Percentiles rank a stretch among this genome's conserved stretches.
phyloP scores from a whole-genome alignment of 805 yeast species.

The Yamadazyma kitorensis region DNA sequence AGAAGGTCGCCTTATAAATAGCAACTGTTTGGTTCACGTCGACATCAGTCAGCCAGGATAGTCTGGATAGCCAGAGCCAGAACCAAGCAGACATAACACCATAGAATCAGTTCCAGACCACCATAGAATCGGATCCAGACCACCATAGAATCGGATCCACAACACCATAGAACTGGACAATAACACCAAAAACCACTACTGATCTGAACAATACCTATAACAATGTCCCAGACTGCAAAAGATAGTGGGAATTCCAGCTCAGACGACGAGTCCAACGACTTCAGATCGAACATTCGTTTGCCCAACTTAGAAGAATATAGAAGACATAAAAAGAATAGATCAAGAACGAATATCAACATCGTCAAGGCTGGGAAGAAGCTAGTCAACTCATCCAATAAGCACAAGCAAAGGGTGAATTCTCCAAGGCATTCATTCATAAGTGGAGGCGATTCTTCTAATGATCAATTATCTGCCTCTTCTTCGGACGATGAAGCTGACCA shows the following conservation, averaged over 20 bases:
- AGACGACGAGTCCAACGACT: slow-evolving; percentile 27
- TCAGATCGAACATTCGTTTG: slow-evolving; percentile 26
- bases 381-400: slow-evolving; percentile 7
- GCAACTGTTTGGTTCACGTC: too few species aligned
- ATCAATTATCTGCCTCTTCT: slow-evolving; percentile 16
- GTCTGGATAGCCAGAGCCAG: too few species aligned
- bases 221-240: too few species aligned
- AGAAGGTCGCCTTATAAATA: too few species aligned
- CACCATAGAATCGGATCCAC: too few species aligned
- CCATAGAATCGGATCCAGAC: too few species aligned
- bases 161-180: too few species aligned
- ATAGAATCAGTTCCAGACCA: too few species aligned
- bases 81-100: too few species aligned
- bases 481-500: slow-evolving; percentile 12
- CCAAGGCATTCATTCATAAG: slow-evolving; percentile 27
- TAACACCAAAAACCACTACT: too few species aligned
- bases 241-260: slow-evolving; percentile 19
- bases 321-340: slow-evolving; percentile 14
- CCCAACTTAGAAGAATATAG: slow-evolving; percentile 24
- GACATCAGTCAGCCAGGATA: too few species aligned
- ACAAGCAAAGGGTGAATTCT: slow-evolving; percentile 6
- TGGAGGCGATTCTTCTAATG: slow-evolving; percentile 22
- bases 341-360: slow-evolving; percentile 18
- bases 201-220: too few species aligned
- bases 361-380: slow-evolving; percentile 26